A percentile compares a stretch with the other conserved stretches of the same genome.
Evolutionary conservation across 2,329 filamentous ascomycete species (phyloP).

Genomic region (Lachnum nothofagi): DNA sequence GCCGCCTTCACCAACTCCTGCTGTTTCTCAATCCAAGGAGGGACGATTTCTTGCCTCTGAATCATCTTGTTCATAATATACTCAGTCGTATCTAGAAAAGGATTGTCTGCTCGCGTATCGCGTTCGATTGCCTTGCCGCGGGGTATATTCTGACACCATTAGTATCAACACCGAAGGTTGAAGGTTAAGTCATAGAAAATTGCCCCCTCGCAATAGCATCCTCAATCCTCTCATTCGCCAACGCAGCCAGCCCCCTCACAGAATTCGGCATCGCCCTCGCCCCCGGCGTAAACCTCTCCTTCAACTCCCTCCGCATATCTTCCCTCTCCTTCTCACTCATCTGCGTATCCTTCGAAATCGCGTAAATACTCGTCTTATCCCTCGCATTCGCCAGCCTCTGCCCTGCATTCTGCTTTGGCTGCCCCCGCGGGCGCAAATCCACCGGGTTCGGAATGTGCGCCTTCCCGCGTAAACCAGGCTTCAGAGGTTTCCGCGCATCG

Average conservation of each 20-base stretch:
- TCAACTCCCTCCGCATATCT: conserved; percentile 65
- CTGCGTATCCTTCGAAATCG: conserved; percentile 45
- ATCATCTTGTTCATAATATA: conserved; percentile 99
- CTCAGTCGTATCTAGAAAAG: conserved; percentile 92
- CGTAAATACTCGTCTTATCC: conserved; percentile 54
- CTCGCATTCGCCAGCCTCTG: conserved; percentile 49
- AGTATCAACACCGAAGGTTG: no score
- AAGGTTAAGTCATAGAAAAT: no score
- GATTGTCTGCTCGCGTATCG: conserved; percentile 77
- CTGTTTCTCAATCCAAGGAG: conserved; percentile 98
- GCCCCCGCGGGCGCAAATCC: conserved; percentile 46
- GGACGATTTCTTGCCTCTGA: conserved; percentile 88
- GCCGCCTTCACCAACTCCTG: conserved; percentile 74
- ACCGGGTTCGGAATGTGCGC: conserved; percentile 41
- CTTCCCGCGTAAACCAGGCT: conserved; percentile 43
- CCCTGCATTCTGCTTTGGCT: conserved; percentile 38
- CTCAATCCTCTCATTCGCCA: conserved; percentile 90
- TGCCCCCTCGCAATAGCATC: conserved; percentile 88
- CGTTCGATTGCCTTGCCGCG: conserved; percentile 74
- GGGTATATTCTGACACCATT: conserved; percentile 57
- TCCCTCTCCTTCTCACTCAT: conserved; percentile 69
- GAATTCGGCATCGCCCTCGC: conserved; percentile 70
- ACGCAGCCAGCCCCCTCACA: conserved; percentile 68
- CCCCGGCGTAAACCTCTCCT: conserved; percentile 71
- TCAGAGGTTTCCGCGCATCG: conserved; percentile 69